Base-by-base conservation (phyloP, 164 flowering plant species). In the Piper longum region DNA sequence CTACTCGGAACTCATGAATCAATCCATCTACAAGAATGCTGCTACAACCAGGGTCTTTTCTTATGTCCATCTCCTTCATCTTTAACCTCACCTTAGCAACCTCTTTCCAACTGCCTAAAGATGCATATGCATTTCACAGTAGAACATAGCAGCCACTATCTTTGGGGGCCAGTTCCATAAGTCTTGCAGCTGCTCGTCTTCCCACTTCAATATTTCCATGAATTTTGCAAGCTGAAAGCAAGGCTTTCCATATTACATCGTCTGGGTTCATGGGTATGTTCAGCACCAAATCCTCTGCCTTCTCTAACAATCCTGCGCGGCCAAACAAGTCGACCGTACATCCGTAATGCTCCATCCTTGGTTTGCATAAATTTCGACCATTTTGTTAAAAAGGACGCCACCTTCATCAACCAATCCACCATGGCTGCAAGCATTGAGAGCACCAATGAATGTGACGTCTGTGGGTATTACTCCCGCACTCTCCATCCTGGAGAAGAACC, bases 301-400 rank as follows among this genome's bases (percentile, higher is more conserved):
- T 87, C 58, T 74, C 69, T 54, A 83, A 62, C 55, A 66, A 72
- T 14, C 86, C 90, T 3, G 85, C 84, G 61, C 85, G 87, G 18
- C 84, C 85, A 57, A 85, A 70, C 8, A 85, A 73, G 72, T 85
- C 86, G 62, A 85, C 85, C 86, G 81, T 78, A 61, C 89, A 85
- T 16, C 85, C 82, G 68, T 81, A 85, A 59, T 85, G 90, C 60
- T 83, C 87, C 60, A 83, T 70, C 67, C 77, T 72, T 5, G 84
- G 90, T 67, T 66, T 72, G 41, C 78, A 44, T 18, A 67, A 2
- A 72, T 72, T 56, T 64, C 67, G 41, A 74, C 64, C 87, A 85
- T 83, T 39, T 74, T 77, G 40, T 69, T 69, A 64, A 82, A 85
- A 57, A 73, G 64, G 0, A 48, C 52, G 41, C 74, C 44, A 0